Evolutionary conservation across 140 eudicot genomes (phyloP).

Genomic region (Anethum foeniculum): DNA sequence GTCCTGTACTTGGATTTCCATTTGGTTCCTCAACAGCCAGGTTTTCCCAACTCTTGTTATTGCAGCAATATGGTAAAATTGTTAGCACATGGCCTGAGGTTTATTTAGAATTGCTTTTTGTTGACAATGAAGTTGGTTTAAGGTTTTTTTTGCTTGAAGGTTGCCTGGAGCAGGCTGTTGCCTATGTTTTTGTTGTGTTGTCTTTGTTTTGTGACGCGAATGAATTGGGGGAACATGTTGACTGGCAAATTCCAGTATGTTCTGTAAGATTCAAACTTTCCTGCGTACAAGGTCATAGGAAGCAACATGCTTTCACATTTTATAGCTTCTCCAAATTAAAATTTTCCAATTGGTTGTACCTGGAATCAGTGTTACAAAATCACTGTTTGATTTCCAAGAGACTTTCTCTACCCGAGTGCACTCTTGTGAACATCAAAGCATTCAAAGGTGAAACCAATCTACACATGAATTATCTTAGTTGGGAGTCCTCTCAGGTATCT

Average conservation of each 20-base stretch:
- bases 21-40: slow-evolving; percentile 30
- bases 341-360: slow-evolving; percentile 42
- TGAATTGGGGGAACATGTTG: slow-evolving; percentile 25
- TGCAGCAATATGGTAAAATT: slow-evolving; percentile 55
- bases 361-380: slow-evolving; percentile 46
- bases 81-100: slow-evolving; percentile 59
- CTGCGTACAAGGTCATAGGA: slow-evolving; percentile 27
- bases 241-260: slow-evolving; percentile 49
- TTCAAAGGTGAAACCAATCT: slow-evolving; percentile 41
- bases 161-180: slow-evolving; percentile 59
- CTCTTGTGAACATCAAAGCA: slow-evolving; percentile 64
- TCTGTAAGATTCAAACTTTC: slow-evolving; percentile 60
- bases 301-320: slow-evolving; percentile 49
- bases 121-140: slow-evolving; percentile 68
- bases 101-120: slow-evolving; percentile 65
- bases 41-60: slow-evolving; percentile 30
- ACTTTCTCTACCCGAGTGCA: slow-evolving; percentile 72
- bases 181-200: slow-evolving; percentile 51
- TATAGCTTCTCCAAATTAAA: slow-evolving; percentile 54
- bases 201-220: slow-evolving; percentile 35
- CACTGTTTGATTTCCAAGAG: slow-evolving; percentile 48
- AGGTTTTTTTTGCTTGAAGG: slow-evolving; percentile 69
- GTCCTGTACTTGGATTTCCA: slow-evolving; percentile 27
- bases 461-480: slow-evolving; percentile 12
- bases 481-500: slow-evolving; percentile 37